Evolutionary conservation across 257 asterid genomes (phyloP).

Genomic region (Solanum lignicaule): DNA sequence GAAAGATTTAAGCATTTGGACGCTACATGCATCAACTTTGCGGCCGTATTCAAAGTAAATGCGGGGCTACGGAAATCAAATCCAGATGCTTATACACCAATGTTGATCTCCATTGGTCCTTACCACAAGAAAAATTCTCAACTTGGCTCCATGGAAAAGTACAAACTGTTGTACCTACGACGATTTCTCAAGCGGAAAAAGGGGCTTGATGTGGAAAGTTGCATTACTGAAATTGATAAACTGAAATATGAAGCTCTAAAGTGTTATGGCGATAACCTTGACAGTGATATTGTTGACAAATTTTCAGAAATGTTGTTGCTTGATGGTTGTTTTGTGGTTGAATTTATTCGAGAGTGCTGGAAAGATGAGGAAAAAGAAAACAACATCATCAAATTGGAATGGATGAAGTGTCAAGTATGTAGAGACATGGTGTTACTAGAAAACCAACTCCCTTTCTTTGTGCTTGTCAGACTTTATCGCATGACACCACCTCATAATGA

Average conservation of each 20-base stretch:
- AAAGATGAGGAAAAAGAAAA: not conserved
- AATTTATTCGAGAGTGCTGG: not conserved
- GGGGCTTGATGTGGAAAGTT: not conserved
- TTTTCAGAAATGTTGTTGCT: conserved; percentile 3
- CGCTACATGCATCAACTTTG: not conserved
- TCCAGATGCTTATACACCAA: not conserved
- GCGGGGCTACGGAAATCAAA: not conserved
- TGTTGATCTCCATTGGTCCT: not conserved
- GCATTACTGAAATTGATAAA: not conserved
- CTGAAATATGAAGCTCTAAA: not conserved
- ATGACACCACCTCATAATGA: not conserved
- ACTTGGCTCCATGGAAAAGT: not conserved
- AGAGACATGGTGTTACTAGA: conserved; percentile 10
- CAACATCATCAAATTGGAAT: not conserved
- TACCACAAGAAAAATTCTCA: not conserved
- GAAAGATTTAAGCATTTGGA: not conserved
- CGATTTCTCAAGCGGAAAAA: not conserved
- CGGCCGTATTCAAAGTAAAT: not conserved
- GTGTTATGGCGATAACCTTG: not conserved
- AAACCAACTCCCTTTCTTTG: not conserved
- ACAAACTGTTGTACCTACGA: not conserved
- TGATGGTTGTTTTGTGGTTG: conserved; percentile 13
- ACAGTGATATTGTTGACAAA: not conserved
- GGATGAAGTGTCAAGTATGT: not conserved
- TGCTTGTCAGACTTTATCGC: not conserved